Conservation (phyloP, 148 eudicot genomes). For the Amaranthus palmeri region DNA sequence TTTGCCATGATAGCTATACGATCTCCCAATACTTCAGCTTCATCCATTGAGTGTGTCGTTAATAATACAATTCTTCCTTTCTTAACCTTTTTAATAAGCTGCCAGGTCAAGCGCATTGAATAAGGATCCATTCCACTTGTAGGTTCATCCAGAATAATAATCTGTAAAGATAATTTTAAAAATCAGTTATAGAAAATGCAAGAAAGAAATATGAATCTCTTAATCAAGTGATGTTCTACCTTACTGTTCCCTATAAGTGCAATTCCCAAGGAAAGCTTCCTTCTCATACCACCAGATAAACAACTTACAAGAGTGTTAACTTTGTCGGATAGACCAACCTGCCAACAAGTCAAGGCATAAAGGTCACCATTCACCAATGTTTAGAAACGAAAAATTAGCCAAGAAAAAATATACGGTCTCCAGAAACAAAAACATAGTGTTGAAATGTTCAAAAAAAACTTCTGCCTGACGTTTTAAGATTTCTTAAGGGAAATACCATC, state of each 20-base stretch:
- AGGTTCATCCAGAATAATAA: constrained; percentile 94
- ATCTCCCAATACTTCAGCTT: constrained; percentile 97
- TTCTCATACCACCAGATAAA: constrained; percentile 98
- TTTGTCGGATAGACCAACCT: constrained; percentile 98
- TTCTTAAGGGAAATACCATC: background rate
- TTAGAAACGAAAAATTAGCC: background rate
- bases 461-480: background rate
- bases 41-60: constrained; percentile 99
- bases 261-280: constrained; percentile 91
- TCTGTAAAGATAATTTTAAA: constrained; percentile 34
- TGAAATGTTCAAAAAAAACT: background rate
- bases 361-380: background rate
- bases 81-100: constrained; percentile 75
- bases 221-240: constrained; percentile 34
- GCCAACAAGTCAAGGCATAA: constrained; percentile 16
- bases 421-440: background rate
- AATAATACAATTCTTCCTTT: constrained; percentile 88
- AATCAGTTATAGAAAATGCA: constrained; percentile 9
- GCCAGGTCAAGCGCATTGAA: constrained; percentile 99
- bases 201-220: constrained; percentile 10
- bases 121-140: constrained; percentile 99
- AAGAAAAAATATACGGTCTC: background rate
- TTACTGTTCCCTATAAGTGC: constrained; percentile 94
- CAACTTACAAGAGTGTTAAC: constrained; percentile 68
- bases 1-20: constrained; percentile 99